Base-by-base conservation (phyloP, 768 basidiomycete genomes). In the Russula compacta region DNA sequence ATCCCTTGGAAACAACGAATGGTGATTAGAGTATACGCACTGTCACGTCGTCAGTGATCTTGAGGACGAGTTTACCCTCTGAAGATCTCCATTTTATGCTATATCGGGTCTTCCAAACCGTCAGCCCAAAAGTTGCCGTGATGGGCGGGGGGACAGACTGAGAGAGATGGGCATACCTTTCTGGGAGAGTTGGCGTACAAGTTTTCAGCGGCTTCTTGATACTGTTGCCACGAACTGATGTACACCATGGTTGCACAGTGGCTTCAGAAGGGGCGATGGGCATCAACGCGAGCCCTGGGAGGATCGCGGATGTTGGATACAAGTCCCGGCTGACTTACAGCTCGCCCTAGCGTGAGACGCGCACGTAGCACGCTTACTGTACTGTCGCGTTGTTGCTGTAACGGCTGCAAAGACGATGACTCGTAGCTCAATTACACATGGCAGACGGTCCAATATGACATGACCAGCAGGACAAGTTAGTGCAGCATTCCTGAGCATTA, bases 41-140 rank as follows among this genome's bases (percentile, higher is more conserved):
- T 69, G 86, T 87, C 39, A 79, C 81, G 72, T 97, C 83, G 75
- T 98, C 91, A 1, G 95, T 98, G 69, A 98, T 86, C 77, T 95
- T 97, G 64, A 98, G 78, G 50, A 95, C 88, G 19, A 98, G 83
- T 69, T 90, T 86, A 19, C 91, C 91, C 68, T 92, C 86, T 5
- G 83, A 83, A 35, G 87, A 79, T 69, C 81, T 84, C 90, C 94
- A 98, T 79, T 97, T 95, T 69, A 95, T 84, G 73, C 83, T 86
- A 71, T 95, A 97, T 44, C 95, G 83, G 24, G 89, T 82, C 95
- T 98, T 69, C 56, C 48, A 35, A 5, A n/a, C n/a, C 42, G 17
- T 46, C 53, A 38, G 58, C 44, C 47, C 44, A 47, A n/a, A 15
- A 48, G 11, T 7, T 12, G 6, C 47, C 29, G 12, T 32, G 14